Evolutionary conservation across 1,139 yeast genomes (phyloP), one percentile per base, ranked within the genome.

Genomic region (Williopsis jadinii): DNA sequence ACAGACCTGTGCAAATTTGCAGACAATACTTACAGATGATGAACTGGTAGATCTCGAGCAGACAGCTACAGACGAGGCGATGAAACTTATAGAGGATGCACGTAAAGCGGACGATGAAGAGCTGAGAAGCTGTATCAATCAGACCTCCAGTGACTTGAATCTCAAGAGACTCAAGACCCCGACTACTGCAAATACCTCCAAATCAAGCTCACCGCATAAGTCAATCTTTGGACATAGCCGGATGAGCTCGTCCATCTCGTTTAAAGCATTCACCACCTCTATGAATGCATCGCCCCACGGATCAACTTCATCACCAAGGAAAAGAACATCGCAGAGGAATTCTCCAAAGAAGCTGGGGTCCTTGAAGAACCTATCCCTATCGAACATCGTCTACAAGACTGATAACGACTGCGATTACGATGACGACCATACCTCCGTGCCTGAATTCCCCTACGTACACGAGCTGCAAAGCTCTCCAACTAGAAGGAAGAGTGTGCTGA

Each of bases 381-480:
- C 58, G 8, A 50, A 48, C 35, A 52, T 54, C n/a, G 54, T 51
- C 1, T 52, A 43, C 38, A 52, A 50, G 15, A 45, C 39, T 11
- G 37, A 43, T 11, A 42, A 47, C 3, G 40, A 38, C 8, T 11
- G 12, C 8, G 30, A n/a, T 11, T 4, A 28, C 32, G 12, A 9
- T 3, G 35, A 19, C 8, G 24, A 19, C 24, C 24, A 19, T 19
- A n/a, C n/a, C 2, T 40, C 45, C 9, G 28, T 44, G 3, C 54
- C 55, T 10, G 42, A 53, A 35, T 42, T 55, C 29, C 15, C 52
- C 8, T 53, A 52, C 33, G 53, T 71, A 65, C 75, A 73, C 63
- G 52, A 47, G 59, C 30, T 67, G 55, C 58, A 55, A 32, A 44
- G 39, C 33, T 50, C 56, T 2, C 52, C 54, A 2, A 28, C 44